Evolutionary conservation across 176 grass and related monocot species (phyloP).

Genomic region (Musa itinerans): DNA sequence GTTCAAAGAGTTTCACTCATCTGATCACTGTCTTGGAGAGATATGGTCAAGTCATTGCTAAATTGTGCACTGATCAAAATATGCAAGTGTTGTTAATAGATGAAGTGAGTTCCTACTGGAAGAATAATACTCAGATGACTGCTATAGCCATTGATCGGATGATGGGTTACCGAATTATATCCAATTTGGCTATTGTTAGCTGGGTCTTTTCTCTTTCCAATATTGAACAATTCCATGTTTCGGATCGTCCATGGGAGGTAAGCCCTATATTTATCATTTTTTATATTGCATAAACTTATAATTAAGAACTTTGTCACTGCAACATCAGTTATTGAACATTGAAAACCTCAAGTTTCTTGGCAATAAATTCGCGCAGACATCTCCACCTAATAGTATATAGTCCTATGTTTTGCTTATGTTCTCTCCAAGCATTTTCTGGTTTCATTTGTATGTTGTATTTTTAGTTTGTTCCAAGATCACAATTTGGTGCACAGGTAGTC

Average conservation of each 20-base stretch:
- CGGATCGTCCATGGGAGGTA: slow-evolving; percentile 98
- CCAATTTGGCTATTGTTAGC: slow-evolving; percentile 84
- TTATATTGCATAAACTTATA: not conserved
- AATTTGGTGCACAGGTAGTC: no score
- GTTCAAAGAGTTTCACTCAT: slow-evolving; percentile 99
- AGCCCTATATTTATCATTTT: slow-evolving; percentile 12
- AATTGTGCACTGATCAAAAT: slow-evolving; percentile 65
- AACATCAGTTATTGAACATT: no score
- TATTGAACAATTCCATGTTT: slow-evolving; percentile 83
- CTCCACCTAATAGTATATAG: no score
- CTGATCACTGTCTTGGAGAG: slow-evolving; percentile 88
- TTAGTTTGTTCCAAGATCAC: no score
- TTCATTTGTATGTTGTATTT: no score
- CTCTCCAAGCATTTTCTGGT: no score
- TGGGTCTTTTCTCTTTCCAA: slow-evolving; percentile 84
- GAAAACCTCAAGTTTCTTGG: no score
- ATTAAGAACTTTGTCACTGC: no score
- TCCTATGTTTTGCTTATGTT: no score
- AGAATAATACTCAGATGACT: slow-evolving; percentile 94
- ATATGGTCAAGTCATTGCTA: slow-evolving; percentile 78
- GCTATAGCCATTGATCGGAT: slow-evolving; percentile 92
- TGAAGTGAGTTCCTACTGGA: slow-evolving; percentile 80
- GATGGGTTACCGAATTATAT: slow-evolving; percentile 89
- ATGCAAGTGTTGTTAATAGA: slow-evolving; percentile 81
- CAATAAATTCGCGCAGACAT: no score